Conservation (phyloP, 2,329 filamentous ascomycete species). For the Fusarium sambucinum region DNA sequence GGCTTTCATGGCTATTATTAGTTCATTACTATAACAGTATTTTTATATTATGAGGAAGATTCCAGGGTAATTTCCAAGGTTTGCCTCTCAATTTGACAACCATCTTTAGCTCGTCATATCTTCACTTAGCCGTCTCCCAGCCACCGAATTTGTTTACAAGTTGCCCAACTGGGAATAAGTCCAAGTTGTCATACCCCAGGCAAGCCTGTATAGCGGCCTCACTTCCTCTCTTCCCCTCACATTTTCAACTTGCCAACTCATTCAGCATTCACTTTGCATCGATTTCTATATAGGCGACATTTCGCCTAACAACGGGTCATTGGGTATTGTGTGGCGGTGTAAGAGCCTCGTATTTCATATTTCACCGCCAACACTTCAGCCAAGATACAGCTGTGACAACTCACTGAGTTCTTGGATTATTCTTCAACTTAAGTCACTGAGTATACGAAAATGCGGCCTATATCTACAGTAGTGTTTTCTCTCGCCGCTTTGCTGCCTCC, state of each 20-base stretch:
- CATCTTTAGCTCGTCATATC: constrained; percentile 21
- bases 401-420: neutral
- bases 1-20: neutral
- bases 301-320: constrained; percentile 12
- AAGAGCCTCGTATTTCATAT: constrained; percentile 7
- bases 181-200: constrained; percentile 36
- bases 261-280: neutral
- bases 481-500: constrained; percentile 60
- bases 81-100: constrained; percentile 1
- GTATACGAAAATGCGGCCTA: constrained; percentile 54
- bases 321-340: constrained; percentile 29
- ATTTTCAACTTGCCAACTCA: constrained; percentile 3
- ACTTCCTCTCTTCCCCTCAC: constrained; percentile 15
- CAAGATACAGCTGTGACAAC: neutral
- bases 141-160: constrained; percentile 47
- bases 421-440: constrained; percentile 1
- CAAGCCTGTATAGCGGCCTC: constrained; percentile 19
- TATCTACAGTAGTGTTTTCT: constrained; percentile 57
- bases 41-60: neutral
- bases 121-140: constrained; percentile 37
- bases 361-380: constrained; percentile 25
- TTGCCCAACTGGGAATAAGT: constrained; percentile 10
- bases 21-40: neutral
- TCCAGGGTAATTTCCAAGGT: neutral
- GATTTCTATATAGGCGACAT: neutral